A percentile compares a stretch with the other conserved stretches of the same genome.
Conservation (phyloP, 2,329 filamentous ascomycete species). For the Aureobasidium sp. region DNA sequence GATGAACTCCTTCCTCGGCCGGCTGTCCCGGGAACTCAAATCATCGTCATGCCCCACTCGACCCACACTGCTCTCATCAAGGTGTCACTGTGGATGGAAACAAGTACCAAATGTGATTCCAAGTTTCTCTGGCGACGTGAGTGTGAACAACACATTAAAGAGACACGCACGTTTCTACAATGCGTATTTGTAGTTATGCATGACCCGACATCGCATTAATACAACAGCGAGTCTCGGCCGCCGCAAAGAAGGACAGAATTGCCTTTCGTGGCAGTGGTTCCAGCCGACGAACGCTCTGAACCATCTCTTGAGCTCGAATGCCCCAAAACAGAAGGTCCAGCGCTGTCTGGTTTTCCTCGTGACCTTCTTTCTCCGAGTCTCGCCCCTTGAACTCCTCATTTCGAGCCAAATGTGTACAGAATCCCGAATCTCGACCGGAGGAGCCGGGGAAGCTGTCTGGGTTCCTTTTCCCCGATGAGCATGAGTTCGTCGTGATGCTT, state of each 20-base stretch:
- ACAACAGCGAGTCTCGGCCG: neutral
- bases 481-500: no score
- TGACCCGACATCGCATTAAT: neutral
- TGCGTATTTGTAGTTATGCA: no score
- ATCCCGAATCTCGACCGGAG: no score
- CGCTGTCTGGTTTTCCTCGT: neutral
- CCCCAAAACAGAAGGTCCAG: neutral
- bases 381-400: neutral
- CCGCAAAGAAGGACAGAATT: neutral
- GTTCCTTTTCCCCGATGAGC: neutral
- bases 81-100: neutral
- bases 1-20: constrained; percentile 13
- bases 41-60: neutral
- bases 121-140: neutral
- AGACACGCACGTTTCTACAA: no score
- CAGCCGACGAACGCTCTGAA: neutral
- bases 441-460: neutral
- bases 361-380: neutral
- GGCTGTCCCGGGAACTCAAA: neutral
- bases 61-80: neutral
- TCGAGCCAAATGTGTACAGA: no score
- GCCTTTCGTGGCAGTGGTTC: neutral
- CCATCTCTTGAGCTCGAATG: neutral
- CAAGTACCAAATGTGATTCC: neutral
- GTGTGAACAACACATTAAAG: neutral